Evolutionary conservation across 2,329 filamentous ascomycete species (phyloP).

Genomic region (Aschersonia sp.): DNA sequence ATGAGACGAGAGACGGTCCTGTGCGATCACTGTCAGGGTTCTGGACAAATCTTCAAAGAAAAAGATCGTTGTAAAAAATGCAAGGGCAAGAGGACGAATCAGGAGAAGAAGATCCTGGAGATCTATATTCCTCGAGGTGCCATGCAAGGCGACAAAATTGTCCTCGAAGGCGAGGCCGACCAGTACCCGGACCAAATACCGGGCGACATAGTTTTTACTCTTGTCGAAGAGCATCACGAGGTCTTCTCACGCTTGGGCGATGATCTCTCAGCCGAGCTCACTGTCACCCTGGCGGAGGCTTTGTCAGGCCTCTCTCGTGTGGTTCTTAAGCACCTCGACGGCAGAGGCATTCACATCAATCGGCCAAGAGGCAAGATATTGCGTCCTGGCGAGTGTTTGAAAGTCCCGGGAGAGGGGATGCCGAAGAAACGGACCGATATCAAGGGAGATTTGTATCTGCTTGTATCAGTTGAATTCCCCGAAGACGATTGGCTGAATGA

Average conservation of each 20-base stretch:
- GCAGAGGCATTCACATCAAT: constrained; percentile 70
- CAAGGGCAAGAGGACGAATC: constrained; percentile 78
- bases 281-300: constrained; percentile 71
- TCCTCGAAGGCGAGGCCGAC: constrained; percentile 86
- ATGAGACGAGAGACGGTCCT: constrained; percentile 66
- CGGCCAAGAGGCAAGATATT: constrained; percentile 73
- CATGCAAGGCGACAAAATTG: constrained; percentile 76
- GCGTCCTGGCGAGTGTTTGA: constrained; percentile 71
- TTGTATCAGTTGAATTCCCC: constrained; percentile 79
- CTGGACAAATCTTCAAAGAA: constrained; percentile 80
- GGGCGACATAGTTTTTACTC: constrained; percentile 82
- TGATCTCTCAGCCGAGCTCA: constrained; percentile 70
- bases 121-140: constrained; percentile 88
- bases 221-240: constrained; percentile 71
- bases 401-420: constrained; percentile 86
- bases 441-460: constrained; percentile 77
- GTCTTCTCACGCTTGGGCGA: constrained; percentile 70
- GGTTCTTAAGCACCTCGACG: constrained; percentile 85
- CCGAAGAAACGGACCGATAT: constrained; percentile 72
- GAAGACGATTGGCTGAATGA: constrained; percentile 70
- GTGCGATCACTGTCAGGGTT: constrained; percentile 73
- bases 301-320: constrained; percentile 81
- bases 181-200: constrained; percentile 80
- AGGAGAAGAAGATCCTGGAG: constrained; percentile 88
- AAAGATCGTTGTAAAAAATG: constrained; percentile 99